Evolutionary conservation across 23 red algal genomes (phyloP), one percentile per base, ranked within the genome.

Genomic region (Gracilaria gracilis): DNA sequence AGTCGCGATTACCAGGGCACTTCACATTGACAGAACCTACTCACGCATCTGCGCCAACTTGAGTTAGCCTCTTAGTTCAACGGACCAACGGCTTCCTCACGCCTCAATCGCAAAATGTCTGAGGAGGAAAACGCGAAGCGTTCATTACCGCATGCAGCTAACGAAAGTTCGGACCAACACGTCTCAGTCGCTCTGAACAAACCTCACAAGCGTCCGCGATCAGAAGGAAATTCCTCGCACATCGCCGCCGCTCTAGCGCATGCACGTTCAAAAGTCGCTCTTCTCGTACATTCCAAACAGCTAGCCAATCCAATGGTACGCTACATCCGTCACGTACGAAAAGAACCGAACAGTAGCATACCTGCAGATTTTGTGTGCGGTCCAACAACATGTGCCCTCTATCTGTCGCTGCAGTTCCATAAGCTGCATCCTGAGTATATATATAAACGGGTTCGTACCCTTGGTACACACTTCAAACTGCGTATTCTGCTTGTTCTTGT

Each of bases 381-480:
- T 48, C 42, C 79, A 24, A 90, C 94, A 13, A 93, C 96, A 21
- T 88, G 93, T 66, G 96, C 86, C 20, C 65, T 98, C 6, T 98
- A 88, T 61, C 86, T 98, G 23, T 94, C 93, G 6, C 57, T 98
- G 57, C 90, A 90, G 21, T 94, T 83, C 61, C 96, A 98, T 78
- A 81, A 62, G 16, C 55, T 95, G 9, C 49, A 88, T 38, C 81
- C 81, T 21, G 57, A 49, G 7, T 95, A 95, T 37, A 93, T 98
- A 31, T 95, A 98, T 82, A 91, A 93, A 35, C 46, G 96, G 27
- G 72, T 95, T 24, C 81, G 84, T 38, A 33, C 24, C 42, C 85
- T 98, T 1, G 96, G 88, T 20, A 67, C 76, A 12, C 42, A 49
- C 25, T 98, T 93, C 59, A 89, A 90, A 27, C 67, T 93, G 39